A percentile compares a stretch with the other conserved stretches of the same genome.
These are phyloP conservation scores for Nitzschia inconspicua DNA, from an alignment of 108 stramenopile genomes.

Conservation along the genomic window DNA sequence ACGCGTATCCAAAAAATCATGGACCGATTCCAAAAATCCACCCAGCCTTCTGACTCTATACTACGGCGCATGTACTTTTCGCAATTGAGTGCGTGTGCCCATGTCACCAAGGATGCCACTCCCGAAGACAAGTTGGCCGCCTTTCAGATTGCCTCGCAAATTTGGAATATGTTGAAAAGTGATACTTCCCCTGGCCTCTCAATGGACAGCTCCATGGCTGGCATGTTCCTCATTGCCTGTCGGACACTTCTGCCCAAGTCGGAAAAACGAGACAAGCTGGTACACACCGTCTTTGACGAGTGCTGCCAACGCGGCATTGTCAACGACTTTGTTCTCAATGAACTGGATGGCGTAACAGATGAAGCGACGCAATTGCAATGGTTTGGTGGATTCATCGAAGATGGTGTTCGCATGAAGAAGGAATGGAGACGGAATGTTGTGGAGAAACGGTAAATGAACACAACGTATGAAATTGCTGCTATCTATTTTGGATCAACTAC, in stretches of 20 bases:
- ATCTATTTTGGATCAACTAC: too few relatives aligned
- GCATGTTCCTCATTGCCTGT: conserved; percentile 38
- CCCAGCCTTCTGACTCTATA: background rate
- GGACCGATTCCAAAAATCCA: conserved; percentile 31
- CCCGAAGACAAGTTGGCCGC: conserved; percentile 25
- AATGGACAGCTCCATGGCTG: conserved; percentile 14
- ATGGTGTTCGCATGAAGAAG: conserved; percentile 28
- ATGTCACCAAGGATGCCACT: conserved; percentile 8
- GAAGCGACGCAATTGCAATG: conserved; percentile 30
- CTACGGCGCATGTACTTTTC: conserved; percentile 10
- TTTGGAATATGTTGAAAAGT: conserved; percentile 12
- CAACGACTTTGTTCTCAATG: conserved; percentile 32
- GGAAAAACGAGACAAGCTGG: conserved; percentile 35
- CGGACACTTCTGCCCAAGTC: conserved; percentile 30
- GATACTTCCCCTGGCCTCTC: background rate
- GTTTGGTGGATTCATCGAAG: conserved; percentile 31
- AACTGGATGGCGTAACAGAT: conserved; percentile 27
- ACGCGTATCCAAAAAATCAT: conserved; percentile 35
- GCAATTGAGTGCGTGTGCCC: conserved; percentile 39
- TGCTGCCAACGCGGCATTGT: conserved; percentile 44
- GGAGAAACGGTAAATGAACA: too few relatives aligned
- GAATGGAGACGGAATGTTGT: conserved; percentile 42
- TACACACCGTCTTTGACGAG: conserved; percentile 34
- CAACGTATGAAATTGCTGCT: too few relatives aligned
- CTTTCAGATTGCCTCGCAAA: conserved; percentile 36